phyloP scores from a whole-genome alignment of 2,329 filamentous ascomycete species.

The Leptographium procerum region DNA sequence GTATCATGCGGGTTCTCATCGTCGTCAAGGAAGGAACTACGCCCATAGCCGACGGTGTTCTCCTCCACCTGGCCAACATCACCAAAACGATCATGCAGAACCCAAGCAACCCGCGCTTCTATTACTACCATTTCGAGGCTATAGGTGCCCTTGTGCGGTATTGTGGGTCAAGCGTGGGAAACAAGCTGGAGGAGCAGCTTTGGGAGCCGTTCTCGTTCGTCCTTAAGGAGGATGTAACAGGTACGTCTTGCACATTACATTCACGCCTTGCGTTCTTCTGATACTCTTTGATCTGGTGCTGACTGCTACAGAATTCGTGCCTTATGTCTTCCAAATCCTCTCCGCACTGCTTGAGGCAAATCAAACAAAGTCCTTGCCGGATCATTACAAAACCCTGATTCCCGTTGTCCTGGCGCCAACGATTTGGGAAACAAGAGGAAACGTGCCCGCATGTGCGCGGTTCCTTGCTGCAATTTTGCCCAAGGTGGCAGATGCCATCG shows the following conservation, averaged over 20 bases:
- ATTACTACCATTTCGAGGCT: constrained; percentile 97
- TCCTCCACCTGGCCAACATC: constrained; percentile 77
- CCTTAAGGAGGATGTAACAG: constrained; percentile 69
- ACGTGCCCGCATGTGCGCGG: constrained; percentile 81
- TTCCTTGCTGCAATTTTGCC: constrained; percentile 76
- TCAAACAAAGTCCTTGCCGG: constrained; percentile 63
- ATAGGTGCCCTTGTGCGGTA: constrained; percentile 77
- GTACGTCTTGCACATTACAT: constrained; percentile 27
- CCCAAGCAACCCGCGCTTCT: constrained; percentile 94
- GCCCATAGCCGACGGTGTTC: constrained; percentile 63
- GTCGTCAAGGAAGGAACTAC: constrained; percentile 77
- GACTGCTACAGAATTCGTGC: constrained; percentile 63
- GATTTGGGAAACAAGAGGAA: constrained; percentile 86
- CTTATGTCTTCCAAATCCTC: constrained; percentile 93
- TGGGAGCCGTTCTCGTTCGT: constrained; percentile 77
- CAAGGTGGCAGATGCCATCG: constrained; percentile 60
- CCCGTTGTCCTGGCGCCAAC: constrained; percentile 66
- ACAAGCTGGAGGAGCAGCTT: constrained; percentile 66
- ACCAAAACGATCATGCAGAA: constrained; percentile 88
- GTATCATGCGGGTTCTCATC: constrained; percentile 93
- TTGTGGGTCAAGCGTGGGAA: constrained; percentile 53
- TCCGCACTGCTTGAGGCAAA: constrained; percentile 83
- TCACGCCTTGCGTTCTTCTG: constrained; percentile 15
- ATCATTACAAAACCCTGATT: constrained; percentile 70
- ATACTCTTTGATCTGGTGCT: constrained; percentile 12